phyloP scores from a whole-genome alignment of 2,329 filamentous ascomycete genomes.

The Elsinoe ampelina region DNA sequence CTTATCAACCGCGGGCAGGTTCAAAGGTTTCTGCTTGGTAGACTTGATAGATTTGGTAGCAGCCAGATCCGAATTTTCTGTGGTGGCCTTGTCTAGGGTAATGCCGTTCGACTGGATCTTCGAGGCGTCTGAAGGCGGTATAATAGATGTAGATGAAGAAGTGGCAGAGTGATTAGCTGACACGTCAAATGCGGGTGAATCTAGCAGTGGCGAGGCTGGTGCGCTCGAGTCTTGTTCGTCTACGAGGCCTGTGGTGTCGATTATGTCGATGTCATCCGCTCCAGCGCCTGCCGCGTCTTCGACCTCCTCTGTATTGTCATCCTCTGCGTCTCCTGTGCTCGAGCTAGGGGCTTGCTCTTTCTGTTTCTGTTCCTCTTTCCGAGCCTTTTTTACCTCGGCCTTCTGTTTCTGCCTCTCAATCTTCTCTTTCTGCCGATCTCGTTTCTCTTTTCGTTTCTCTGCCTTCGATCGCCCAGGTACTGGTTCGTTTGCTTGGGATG shows the following conservation, averaged over 20 bases:
- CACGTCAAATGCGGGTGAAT: conserved; percentile 34
- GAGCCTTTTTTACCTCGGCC: conserved; percentile 31
- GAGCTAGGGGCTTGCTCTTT: conserved; percentile 20
- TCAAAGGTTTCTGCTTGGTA: conserved; percentile 20
- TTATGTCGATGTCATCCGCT: conserved; percentile 20
- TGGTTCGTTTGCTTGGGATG: conserved; percentile 17
- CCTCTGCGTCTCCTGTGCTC: conserved; percentile 19
- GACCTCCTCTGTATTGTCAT: conserved; percentile 22
- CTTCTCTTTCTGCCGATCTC: conserved; percentile 39
- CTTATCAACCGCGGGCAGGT: conserved; percentile 53
- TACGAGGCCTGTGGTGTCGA: conserved; percentile 19
- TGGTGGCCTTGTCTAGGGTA: conserved; percentile 13
- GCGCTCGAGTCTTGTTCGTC: conserved; percentile 21
- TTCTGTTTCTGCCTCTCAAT: conserved; percentile 24
- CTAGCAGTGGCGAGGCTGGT: conserved; percentile 28
- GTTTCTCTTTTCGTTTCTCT: conserved; percentile 36
- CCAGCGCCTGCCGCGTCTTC: conserved; percentile 22
- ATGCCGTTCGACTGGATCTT: conserved; percentile 10
- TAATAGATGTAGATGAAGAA: conserved; percentile 40
- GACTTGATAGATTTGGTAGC: conserved; percentile 23
- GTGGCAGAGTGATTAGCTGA: conserved; percentile 32
- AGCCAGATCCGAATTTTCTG: background rate
- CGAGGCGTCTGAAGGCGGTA: conserved; percentile 26
- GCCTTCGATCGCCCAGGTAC: conserved; percentile 30
- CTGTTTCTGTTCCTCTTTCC: conserved; percentile 23